Conservation (phyloP, 2,329 filamentous ascomycete species). For the Colletotrichum graminicola region DNA sequence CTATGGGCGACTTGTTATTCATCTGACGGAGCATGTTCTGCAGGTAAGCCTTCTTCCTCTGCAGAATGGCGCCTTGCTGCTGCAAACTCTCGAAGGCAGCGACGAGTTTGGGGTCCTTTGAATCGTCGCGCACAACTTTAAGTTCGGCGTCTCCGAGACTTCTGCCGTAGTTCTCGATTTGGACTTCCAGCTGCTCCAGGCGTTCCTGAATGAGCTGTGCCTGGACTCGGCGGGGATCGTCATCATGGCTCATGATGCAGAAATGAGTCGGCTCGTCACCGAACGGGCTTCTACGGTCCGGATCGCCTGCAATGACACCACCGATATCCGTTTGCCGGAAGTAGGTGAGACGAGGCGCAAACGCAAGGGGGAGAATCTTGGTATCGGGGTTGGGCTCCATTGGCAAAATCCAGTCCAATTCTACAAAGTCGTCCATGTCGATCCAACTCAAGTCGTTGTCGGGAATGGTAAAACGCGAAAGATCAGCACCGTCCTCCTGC, state of each 20-base stretch:
- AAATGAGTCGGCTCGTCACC: constrained; percentile 93
- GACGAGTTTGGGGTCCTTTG: constrained; percentile 63
- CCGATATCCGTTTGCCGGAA: constrained; percentile 96
- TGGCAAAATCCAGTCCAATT: constrained; percentile 95
- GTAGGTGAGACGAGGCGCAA: constrained; percentile 95
- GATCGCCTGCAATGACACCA: constrained; percentile 82
- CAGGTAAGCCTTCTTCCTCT: constrained; percentile 69
- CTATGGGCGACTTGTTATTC: constrained; percentile 51
- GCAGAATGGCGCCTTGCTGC: constrained; percentile 67
- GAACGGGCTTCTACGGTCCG: constrained; percentile 87
- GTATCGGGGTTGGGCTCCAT: constrained; percentile 92
- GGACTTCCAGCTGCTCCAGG: constrained; percentile 80
- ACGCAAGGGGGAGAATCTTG: constrained; percentile 92
- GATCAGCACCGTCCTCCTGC: constrained; percentile 71
- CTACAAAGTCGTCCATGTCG: constrained; percentile 99
- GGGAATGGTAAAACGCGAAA: constrained; percentile 93
- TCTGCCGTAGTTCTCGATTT: constrained; percentile 80
- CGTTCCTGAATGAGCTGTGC: constrained; percentile 86
- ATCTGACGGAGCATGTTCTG: constrained; percentile 69
- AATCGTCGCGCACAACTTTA: constrained; percentile 66
- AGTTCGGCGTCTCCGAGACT: constrained; percentile 82
- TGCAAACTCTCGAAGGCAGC: constrained; percentile 71
- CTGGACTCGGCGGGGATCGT: constrained; percentile 91
- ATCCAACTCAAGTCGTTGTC: constrained; percentile 98
- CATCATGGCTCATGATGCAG: constrained; percentile 93